phyloP scores from a whole-genome alignment of 179 eudicot genomes.

The Sideroxylon spinosum region DNA sequence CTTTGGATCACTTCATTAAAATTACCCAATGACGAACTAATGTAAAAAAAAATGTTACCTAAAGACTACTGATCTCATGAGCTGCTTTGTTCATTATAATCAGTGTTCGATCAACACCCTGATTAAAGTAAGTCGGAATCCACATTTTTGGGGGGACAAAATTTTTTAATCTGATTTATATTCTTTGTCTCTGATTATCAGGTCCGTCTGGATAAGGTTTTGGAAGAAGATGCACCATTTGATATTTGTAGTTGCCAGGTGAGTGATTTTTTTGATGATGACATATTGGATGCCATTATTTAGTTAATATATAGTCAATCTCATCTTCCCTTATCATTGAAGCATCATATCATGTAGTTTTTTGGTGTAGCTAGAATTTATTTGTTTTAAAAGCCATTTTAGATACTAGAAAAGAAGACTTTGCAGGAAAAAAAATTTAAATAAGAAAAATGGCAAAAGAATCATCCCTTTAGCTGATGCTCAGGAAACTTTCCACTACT shows the following conservation, averaged over 20 bases:
- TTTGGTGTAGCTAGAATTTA: constrained; percentile 1
- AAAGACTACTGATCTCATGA: neutral
- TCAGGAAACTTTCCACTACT: neutral
- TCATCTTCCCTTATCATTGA: neutral
- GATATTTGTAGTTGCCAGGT: constrained; percentile 98
- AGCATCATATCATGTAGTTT: neutral
- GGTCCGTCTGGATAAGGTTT: constrained; percentile 71
- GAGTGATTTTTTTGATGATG: constrained; percentile 17
- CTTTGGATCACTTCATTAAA: neutral
- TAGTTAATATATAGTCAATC: neutral
- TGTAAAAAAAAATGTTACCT: neutral
- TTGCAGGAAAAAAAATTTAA: neutral
- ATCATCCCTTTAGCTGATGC: neutral
- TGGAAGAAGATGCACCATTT: constrained; percentile 89
- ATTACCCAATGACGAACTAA: neutral
- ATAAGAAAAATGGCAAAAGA: neutral
- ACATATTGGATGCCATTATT: neutral
- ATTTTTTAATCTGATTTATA: neutral
- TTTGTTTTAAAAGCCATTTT: neutral
- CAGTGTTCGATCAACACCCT: neutral
- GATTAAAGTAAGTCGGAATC: neutral
- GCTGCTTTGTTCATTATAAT: constrained; percentile 3
- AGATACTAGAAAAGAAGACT: neutral
- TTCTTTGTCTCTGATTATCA: constrained; percentile 31
- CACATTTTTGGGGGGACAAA: neutral